These are phyloP conservation scores for Dillenia suffruticosa DNA, from an alignment of 164 flowering plant species.

Conservation along the genomic window DNA sequence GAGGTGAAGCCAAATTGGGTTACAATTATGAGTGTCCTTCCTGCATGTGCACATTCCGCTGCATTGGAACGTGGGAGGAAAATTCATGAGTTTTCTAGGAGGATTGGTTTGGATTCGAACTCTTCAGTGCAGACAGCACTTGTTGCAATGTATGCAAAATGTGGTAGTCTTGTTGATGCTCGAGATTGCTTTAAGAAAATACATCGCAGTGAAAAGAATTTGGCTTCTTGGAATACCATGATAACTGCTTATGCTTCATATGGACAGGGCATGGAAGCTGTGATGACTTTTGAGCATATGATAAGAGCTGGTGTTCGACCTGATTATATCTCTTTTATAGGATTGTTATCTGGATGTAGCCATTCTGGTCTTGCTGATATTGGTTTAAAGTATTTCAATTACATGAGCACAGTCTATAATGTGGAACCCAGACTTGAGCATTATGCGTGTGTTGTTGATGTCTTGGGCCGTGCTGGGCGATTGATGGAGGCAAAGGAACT, in stretches of 20 bases:
- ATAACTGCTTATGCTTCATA: conserved; percentile 59
- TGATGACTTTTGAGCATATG: conserved; percentile 44
- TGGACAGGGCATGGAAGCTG: conserved; percentile 40
- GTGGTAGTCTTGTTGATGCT: conserved; percentile 44
- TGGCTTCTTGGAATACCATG: conserved; percentile 49
- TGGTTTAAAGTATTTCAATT: conserved; percentile 39
- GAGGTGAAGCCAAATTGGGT: conserved; percentile 57
- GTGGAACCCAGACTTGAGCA: conserved; percentile 43
- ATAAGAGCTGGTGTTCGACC: conserved; percentile 36
- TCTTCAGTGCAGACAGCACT: conserved; percentile 42
- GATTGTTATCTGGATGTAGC: conserved; percentile 54
- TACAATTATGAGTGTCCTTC: conserved; percentile 52
- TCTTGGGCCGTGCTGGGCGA: conserved; percentile 47
- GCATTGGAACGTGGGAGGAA: conserved; percentile 43
- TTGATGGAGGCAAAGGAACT: conserved; percentile 37
- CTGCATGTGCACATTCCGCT: conserved; percentile 49
- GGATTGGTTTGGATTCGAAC: conserved; percentile 35
- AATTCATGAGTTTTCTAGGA: conserved; percentile 37
- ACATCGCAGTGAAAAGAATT: conserved; percentile 17
- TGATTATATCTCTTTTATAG: conserved; percentile 43
- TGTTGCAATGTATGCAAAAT: conserved; percentile 53
- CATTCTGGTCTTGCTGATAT: conserved; percentile 48
- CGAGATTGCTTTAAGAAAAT: conserved; percentile 28
- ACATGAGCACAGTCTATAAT: conserved; percentile 27
- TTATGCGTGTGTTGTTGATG: conserved; percentile 52